These are phyloP conservation scores for Blastobotrys attinorum DNA, from an alignment of 805 yeast genomes.

Conservation along the genomic window DNA sequence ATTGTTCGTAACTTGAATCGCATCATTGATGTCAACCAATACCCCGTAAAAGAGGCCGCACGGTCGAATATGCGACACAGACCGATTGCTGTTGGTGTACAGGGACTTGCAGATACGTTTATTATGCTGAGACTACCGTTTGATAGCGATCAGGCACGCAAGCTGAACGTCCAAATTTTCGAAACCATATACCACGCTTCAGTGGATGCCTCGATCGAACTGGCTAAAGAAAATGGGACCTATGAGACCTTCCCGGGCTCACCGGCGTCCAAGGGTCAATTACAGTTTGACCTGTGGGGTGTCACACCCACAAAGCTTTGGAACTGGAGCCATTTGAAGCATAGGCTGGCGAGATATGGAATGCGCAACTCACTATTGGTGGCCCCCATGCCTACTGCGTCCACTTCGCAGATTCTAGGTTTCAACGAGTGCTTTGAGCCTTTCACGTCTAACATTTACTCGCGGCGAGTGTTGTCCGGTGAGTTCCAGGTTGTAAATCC, in stretches of 20 bases:
- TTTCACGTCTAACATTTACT: conserved; percentile 78
- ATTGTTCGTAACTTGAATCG: conserved; percentile 67
- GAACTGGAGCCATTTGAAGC: conserved; percentile 72
- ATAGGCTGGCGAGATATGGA: conserved; percentile 49
- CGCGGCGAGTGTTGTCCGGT: conserved; percentile 82
- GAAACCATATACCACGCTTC: conserved; percentile 94
- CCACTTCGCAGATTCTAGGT: conserved; percentile 90
- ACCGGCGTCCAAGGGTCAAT: conserved; percentile 71
- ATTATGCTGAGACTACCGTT: conserved; percentile 68
- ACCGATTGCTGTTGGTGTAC: conserved; percentile 91
- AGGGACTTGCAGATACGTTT: conserved; percentile 86
- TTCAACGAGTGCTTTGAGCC: conserved; percentile 94
- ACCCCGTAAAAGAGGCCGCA: conserved; percentile 69
- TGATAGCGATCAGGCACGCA: conserved; percentile 66
- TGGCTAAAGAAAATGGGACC: conserved; percentile 60
- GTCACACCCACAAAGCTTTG: conserved; percentile 60
- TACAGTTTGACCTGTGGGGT: conserved; percentile 85
- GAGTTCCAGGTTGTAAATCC: conserved; percentile 87
- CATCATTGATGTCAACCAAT: conserved; percentile 72
- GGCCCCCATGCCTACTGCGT: conserved; percentile 97
- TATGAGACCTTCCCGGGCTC: conserved; percentile 72
- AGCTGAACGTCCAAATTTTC: conserved; percentile 69
- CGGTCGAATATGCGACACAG: conserved; percentile 67
- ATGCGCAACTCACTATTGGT: conserved; percentile 76
- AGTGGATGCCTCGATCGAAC: conserved; percentile 71